A percentile compares a stretch with the other conserved stretches of the same genome.
Conservation (phyloP, 73 alveolate species). For the Paramecium biaurelia region DNA sequence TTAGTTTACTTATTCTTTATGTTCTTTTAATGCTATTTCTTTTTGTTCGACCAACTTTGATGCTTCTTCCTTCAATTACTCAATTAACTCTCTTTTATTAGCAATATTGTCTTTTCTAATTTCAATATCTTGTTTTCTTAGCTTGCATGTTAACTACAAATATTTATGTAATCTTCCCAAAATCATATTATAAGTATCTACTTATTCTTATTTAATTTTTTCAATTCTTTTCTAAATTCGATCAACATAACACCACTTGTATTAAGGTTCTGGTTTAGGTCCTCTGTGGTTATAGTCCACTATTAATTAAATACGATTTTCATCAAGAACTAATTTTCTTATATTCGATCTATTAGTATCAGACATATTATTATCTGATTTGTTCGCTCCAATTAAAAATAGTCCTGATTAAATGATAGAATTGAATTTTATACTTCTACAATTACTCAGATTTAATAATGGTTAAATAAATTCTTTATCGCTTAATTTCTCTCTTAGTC, state of each 20-base stretch:
- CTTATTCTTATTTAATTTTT: conserved; percentile 32
- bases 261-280: conserved; percentile 87
- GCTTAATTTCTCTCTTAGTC: neutral
- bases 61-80: conserved; percentile 30
- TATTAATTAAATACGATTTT: conserved; percentile 70
- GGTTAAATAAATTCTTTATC: conserved; percentile 39
- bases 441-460: conserved; percentile 60
- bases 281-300: conserved; percentile 75
- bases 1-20: conserved; percentile 44
- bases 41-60: neutral
- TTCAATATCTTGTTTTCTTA: conserved; percentile 60
- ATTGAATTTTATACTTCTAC: conserved; percentile 83
- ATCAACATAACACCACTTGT: conserved; percentile 73
- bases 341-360: conserved; percentile 91
- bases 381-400: conserved; percentile 74
- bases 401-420: conserved; percentile 81
- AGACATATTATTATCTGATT: conserved; percentile 80
- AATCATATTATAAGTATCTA: conserved; percentile 41
- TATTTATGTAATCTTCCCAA: conserved; percentile 56
- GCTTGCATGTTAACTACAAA: conserved; percentile 14
- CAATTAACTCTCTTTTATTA: conserved; percentile 5
- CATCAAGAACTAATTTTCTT: conserved; percentile 85
- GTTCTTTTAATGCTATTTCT: conserved; percentile 30
- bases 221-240: conserved; percentile 53
- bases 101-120: conserved; percentile 45